phyloP scores from a whole-genome alignment of 2,329 filamentous ascomycete species.

The Colletotrichum trifolii region DNA sequence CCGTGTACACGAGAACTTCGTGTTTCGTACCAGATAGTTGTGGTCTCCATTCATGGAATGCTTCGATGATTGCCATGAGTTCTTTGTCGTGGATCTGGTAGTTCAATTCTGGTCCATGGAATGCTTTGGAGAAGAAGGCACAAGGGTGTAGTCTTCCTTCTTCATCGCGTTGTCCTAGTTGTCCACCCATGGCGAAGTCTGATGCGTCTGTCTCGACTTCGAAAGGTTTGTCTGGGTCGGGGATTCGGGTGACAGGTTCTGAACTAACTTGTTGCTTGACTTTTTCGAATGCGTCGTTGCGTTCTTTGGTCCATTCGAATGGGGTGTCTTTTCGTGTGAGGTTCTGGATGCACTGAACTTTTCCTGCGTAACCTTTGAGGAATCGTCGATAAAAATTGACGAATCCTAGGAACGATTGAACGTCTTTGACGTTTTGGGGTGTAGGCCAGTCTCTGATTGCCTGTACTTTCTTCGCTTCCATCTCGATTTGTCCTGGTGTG shows the following conservation, averaged over 20 bases:
- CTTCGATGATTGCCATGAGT: conserved; percentile 23
- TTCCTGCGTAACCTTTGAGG: background rate
- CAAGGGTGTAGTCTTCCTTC: conserved; percentile 7
- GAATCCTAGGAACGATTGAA: conserved; percentile 1
- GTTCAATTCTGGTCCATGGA: conserved; percentile 4
- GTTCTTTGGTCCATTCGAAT: background rate
- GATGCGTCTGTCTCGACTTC: conserved; percentile 2
- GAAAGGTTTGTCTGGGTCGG: conserved; percentile 23
- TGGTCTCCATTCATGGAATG: conserved; percentile 20
- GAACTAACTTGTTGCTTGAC: background rate
- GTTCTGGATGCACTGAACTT: background rate
- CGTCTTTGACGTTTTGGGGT: background rate
- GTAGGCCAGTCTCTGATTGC: background rate
- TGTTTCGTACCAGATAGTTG: background rate
- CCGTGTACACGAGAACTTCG: background rate
- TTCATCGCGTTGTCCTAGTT: background rate
- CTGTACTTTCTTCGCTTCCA: background rate
- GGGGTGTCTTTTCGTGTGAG: background rate
- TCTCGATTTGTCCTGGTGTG: background rate
- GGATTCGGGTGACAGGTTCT: background rate
- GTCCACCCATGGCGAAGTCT: conserved; percentile 1
- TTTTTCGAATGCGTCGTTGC: background rate
- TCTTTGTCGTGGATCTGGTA: conserved; percentile 26
- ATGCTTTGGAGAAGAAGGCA: background rate
- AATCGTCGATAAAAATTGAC: conserved; percentile 8